phyloP scores from a whole-genome alignment of 1,284 basidiomycete species.

The Puccinia horiana region DNA sequence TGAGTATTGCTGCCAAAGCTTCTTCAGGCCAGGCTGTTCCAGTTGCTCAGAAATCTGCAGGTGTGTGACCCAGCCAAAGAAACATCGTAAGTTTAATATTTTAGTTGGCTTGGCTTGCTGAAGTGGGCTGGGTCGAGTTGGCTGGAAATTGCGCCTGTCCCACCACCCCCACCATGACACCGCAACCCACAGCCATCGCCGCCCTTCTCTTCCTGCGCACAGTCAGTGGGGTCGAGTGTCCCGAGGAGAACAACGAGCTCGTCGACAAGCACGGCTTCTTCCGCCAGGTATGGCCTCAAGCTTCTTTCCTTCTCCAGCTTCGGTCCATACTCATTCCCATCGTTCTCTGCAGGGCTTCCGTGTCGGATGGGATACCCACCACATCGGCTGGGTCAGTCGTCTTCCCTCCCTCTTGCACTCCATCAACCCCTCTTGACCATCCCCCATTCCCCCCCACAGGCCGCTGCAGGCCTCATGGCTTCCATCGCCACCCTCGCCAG shows the following conservation, averaged over 20 bases:
- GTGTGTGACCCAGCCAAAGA: too few relatives aligned
- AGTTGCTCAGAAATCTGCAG: too few relatives aligned
- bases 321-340: too few relatives aligned
- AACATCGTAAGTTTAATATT: too few relatives aligned
- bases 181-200: background rate
- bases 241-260: conserved; percentile 9
- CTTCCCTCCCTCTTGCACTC: background rate
- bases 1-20: too few relatives aligned
- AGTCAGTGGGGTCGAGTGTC: background rate
- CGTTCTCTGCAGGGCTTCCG: conserved; percentile 7
- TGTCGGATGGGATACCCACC: conserved; percentile 29
- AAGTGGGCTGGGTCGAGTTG: too few relatives aligned
- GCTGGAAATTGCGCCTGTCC: too few relatives aligned
- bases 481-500: conserved; percentile 18
- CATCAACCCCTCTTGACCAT: background rate
- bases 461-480: conserved; percentile 33
- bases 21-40: too few relatives aligned
- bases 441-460: background rate
- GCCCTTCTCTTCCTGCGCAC: background rate
- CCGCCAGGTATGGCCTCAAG: background rate
- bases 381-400: conserved; percentile 35
- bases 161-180: background rate
- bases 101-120: too few relatives aligned
- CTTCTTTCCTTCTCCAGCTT: background rate
- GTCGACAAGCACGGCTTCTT: conserved; percentile 10